These are phyloP conservation scores for Lojkania enalia DNA, from an alignment of 2,329 filamentous ascomycete species.

Conservation along the genomic window DNA sequence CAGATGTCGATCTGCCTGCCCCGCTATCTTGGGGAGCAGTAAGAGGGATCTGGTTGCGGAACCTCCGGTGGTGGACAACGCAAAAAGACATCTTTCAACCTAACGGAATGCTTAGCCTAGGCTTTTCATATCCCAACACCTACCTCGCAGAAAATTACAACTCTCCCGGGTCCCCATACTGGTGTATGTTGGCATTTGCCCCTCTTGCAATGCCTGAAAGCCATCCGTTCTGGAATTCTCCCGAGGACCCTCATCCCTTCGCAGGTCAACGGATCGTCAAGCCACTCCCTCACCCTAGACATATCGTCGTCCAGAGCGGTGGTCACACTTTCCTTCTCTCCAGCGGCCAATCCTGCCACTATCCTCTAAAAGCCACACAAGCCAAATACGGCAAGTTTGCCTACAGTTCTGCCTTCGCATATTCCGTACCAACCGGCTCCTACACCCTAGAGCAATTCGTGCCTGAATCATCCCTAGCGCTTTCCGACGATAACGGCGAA, in stretches of 20 bases:
- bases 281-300: conserved; percentile 67
- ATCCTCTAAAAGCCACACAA: conserved; percentile 79
- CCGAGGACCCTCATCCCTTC: conserved; percentile 64
- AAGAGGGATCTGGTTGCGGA: conserved; percentile 73
- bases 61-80: conserved; percentile 78
- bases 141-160: conserved; percentile 86
- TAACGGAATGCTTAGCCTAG: conserved; percentile 74
- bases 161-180: conserved; percentile 72
- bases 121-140: conserved; percentile 79
- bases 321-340: conserved; percentile 73
- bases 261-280: conserved; percentile 62
- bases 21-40: conserved; percentile 79
- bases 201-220: conserved; percentile 68
- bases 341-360: conserved; percentile 79
- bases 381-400: conserved; percentile 81
- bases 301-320: conserved; percentile 72
- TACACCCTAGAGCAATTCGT: conserved; percentile 78
- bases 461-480: conserved; percentile 72
- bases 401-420: conserved; percentile 75
- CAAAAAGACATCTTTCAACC: conserved; percentile 74
- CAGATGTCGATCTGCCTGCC: conserved; percentile 70
- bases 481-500: conserved; percentile 77
- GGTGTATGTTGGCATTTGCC: conserved; percentile 78
- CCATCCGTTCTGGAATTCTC: conserved; percentile 75
- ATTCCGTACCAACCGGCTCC: conserved; percentile 74